These are phyloP conservation scores for Passiflora organensis DNA, from an alignment of 345 rosid species.

Conservation along the genomic window DNA sequence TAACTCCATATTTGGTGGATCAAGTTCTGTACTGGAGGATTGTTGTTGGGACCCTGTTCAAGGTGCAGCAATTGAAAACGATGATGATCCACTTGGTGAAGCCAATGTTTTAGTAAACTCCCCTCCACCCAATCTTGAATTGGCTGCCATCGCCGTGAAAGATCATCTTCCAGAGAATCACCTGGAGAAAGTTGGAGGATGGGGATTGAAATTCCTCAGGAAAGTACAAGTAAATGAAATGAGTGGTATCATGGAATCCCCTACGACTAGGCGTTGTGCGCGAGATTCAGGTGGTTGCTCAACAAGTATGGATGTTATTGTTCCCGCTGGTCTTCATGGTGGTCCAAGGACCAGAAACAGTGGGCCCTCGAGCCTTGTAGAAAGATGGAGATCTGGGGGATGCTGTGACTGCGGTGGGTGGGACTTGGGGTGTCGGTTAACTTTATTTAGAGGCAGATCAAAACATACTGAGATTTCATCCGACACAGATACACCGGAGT, in stretches of 20 bases:
- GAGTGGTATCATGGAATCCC: constrained; percentile 17
- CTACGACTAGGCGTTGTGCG: constrained; percentile 20
- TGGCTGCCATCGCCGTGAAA: constrained; percentile 70
- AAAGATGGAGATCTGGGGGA: constrained; percentile 91
- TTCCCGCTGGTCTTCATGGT: constrained; percentile 91
- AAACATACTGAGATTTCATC: constrained; percentile 28
- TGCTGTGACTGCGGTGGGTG: constrained; percentile 98
- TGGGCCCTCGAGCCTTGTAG: constrained; percentile 70
- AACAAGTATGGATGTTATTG: constrained; percentile 53
- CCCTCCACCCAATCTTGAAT: constrained; percentile 66
- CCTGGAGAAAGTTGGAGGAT: constrained; percentile 57
- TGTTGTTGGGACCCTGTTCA: constrained; percentile 45
- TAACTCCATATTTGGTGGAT: constrained; percentile 45
- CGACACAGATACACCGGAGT: constrained; percentile 30
- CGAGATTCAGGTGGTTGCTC: constrained; percentile 30
- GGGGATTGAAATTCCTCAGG: constrained; percentile 95
- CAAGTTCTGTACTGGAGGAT: constrained; percentile 42
- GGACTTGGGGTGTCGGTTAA: constrained; percentile 85
- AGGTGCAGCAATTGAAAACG: constrained; percentile 32
- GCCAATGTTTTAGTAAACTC: constrained; percentile 35
- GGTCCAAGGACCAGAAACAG: constrained; percentile 59
- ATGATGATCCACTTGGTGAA: constrained; percentile 29
- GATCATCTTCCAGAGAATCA: constrained; percentile 35
- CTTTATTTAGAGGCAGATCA: constrained; percentile 42
- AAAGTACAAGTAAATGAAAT: constrained; percentile 29